A percentile compares a stretch with the other conserved stretches of the same genome.
Evolutionary conservation across 768 basidiomycete species (phyloP).

Genomic region (Chalciporus sphaerocephalus): DNA sequence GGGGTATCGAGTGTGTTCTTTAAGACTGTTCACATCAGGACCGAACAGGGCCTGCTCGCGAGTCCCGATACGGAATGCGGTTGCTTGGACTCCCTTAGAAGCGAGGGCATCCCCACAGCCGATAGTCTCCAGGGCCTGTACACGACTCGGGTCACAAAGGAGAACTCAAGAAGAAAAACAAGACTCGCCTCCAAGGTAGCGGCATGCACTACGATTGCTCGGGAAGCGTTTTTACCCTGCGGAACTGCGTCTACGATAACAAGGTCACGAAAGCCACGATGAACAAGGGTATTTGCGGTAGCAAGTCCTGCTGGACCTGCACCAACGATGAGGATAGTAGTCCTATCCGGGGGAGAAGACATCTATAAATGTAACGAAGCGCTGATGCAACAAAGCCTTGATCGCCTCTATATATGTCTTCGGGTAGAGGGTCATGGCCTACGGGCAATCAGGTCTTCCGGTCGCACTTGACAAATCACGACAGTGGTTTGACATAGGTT

Average conservation of each 20-base stretch:
- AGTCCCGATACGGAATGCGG: conserved; percentile 26
- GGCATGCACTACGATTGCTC: conserved; percentile 46
- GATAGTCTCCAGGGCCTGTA: conserved; percentile 44
- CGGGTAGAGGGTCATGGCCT: not conserved
- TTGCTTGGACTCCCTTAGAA: conserved; percentile 33
- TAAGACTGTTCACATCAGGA: conserved; percentile 34
- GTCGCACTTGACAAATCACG: too few species aligned
- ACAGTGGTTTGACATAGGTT: too few species aligned
- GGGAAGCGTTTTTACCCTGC: conserved; percentile 36
- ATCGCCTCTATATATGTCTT: not conserved
- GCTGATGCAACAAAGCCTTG: not conserved
- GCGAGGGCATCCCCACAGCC: conserved; percentile 38
- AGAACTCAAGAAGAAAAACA: not conserved
- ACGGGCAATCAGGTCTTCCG: too few species aligned
- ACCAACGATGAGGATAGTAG: conserved; percentile 47
- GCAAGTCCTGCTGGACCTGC: conserved; percentile 49
- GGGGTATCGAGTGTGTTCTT: conserved; percentile 41
- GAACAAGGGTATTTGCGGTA: conserved; percentile 41
- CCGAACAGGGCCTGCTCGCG: conserved; percentile 27
- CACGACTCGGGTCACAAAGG: conserved; percentile 31
- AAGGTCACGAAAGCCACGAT: conserved; percentile 40
- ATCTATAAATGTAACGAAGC: not conserved
- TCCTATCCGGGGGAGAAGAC: conserved; percentile 30
- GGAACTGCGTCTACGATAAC: conserved; percentile 39
- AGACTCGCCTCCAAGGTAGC: conserved; percentile 46